Conservation (phyloP, 371 early-diverging fungal genomes). For the Gilbertella persicaria region DNA sequence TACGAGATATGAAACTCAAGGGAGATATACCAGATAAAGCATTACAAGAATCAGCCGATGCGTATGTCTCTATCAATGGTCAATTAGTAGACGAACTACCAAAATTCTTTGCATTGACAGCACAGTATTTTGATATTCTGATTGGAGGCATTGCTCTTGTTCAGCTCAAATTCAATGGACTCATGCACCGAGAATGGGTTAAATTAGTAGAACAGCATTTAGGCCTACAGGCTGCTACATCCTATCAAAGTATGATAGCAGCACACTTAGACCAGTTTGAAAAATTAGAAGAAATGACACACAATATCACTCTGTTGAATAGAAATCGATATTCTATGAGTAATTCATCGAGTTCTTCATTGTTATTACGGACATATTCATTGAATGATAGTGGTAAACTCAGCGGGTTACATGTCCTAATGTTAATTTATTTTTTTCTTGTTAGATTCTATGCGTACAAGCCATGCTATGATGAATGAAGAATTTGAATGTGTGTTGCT, state of each 20-base stretch:
- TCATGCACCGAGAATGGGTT: slow-evolving; percentile 40
- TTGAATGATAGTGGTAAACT: slow-evolving; percentile 6
- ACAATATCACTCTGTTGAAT: slow-evolving; percentile 18
- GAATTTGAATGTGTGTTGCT: slow-evolving; percentile 23
- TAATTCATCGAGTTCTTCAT: slow-evolving; percentile 5
- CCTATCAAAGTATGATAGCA: slow-evolving; percentile 11
- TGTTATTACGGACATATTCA: background rate
- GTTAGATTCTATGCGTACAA: no score
- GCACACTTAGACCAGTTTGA: slow-evolving; percentile 9
- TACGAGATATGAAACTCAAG: slow-evolving; percentile 55
- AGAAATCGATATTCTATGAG: slow-evolving; percentile 4
- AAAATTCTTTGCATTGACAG: slow-evolving; percentile 59
- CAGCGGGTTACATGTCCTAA: background rate
- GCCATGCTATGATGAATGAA: no score
- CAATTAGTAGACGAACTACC: slow-evolving; percentile 82
- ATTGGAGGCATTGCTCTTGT: slow-evolving; percentile 59
- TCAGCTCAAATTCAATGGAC: slow-evolving; percentile 54
- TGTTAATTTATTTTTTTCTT: no score
- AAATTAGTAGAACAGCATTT: slow-evolving; percentile 31
- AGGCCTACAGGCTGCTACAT: slow-evolving; percentile 7
- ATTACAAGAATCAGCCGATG: slow-evolving; percentile 70
- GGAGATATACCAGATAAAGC: slow-evolving; percentile 68
- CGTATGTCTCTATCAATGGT: slow-evolving; percentile 72
- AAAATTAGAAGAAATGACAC: slow-evolving; percentile 9
- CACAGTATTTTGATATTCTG: slow-evolving; percentile 65